A percentile compares a stretch with the other conserved stretches of the same genome.
phyloP scores from a whole-genome alignment of 495 filamentous ascomycete species.

The Hypoxylon crocopeplum region DNA sequence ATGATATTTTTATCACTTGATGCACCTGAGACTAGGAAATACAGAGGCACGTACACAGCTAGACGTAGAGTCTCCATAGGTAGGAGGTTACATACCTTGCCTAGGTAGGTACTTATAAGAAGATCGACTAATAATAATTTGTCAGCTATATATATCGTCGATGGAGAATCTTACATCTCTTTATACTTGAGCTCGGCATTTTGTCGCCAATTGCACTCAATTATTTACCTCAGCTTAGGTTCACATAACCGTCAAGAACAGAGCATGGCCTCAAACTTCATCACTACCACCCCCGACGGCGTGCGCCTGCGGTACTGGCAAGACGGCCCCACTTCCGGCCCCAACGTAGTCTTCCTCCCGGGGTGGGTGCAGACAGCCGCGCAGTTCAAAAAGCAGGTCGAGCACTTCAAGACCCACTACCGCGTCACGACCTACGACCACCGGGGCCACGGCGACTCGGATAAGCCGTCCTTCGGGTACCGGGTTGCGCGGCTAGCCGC shows the following conservation, averaged over 20 bases:
- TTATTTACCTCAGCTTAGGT: no score
- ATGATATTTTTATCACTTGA: no score
- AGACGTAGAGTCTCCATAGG: no score
- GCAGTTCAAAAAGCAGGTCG: constrained; percentile 30
- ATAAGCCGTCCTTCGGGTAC: constrained; percentile 34
- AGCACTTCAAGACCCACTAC: constrained; percentile 20
- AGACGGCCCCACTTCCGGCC: constrained; percentile 10
- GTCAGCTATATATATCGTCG: no score
- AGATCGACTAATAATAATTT: no score
- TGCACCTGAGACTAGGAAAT: no score
- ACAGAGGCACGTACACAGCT: no score
- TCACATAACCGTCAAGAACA: neutral
- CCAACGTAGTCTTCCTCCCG: constrained; percentile 30
- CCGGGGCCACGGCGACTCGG: constrained; percentile 37
- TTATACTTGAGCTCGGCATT: no score
- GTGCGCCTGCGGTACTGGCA: constrained; percentile 29
- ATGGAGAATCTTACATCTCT: no score
- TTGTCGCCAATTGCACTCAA: no score
- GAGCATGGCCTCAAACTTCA: constrained; percentile 14
- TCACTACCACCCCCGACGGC: constrained; percentile 28
- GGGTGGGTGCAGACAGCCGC: constrained; percentile 35
- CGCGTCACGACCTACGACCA: constrained; percentile 34
- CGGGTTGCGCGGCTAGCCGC: constrained; percentile 25
- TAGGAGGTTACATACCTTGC: no score
- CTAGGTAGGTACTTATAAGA: no score